Percentiles rank a stretch among this genome's conserved stretches.
phyloP scores from a whole-genome alignment of 768 basidiomycete genomes.

The Hericium alpestre region DNA sequence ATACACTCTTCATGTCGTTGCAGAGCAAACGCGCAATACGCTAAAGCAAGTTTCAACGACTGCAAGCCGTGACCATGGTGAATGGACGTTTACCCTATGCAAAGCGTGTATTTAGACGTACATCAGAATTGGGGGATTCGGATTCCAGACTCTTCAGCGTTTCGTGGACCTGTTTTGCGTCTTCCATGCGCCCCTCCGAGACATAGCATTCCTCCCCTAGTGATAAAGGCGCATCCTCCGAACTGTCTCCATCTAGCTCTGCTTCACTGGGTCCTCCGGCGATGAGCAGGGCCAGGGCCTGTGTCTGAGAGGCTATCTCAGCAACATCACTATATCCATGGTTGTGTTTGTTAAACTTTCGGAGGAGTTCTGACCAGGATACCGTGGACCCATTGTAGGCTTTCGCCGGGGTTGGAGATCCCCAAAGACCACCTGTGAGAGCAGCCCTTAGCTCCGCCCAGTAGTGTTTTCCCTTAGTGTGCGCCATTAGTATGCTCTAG shows the following conservation, averaged over 20 bases:
- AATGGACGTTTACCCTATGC: conserved; percentile 7
- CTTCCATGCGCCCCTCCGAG: conserved; percentile 3
- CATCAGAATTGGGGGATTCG: conserved; percentile 26
- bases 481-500: conserved; percentile 23
- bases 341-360: conserved; percentile 84
- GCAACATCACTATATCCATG: conserved; percentile 47
- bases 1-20: conserved; percentile 58
- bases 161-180: conserved; percentile 5
- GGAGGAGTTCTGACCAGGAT: conserved; percentile 68
- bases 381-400: conserved; percentile 40
- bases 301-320: conserved; percentile 59
- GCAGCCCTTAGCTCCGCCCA: conserved; percentile 64
- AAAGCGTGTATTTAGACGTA: conserved; percentile 24
- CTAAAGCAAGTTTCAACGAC: conserved; percentile 60
- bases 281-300: conserved; percentile 45
- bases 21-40: conserved; percentile 75
- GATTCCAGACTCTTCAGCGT: conserved; percentile 8
- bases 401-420: conserved; percentile 48
- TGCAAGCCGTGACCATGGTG: conserved; percentile 18
- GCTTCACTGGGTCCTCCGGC: conserved; percentile 30
- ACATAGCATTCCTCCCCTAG: conserved; percentile 6
- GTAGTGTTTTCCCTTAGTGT: conserved; percentile 64
- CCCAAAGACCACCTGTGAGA: conserved; percentile 69
- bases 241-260: conserved; percentile 45
- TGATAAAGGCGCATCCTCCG: conserved; percentile 20